Base-by-base conservation (phyloP, 2,329 filamentous ascomycete species). In the Penicillium fuscoglaucum region DNA sequence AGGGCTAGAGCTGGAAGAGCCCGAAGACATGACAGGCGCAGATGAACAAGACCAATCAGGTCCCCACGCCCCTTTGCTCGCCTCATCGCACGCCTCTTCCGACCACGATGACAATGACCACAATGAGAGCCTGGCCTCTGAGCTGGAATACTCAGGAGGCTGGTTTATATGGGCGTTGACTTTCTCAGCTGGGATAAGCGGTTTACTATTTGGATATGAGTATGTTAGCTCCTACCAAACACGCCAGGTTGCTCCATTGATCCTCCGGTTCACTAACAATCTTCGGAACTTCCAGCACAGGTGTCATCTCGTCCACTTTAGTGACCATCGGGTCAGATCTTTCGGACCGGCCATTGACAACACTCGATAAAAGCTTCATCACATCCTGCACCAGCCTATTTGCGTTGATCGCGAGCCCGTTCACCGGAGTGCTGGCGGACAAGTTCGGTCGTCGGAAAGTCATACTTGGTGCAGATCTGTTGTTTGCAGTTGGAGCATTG, bases 181-280 rank as follows among this genome's bases (percentile, higher is more conserved):
- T 0, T 75, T 84, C 45, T 82, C 83, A 24, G 84, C 84, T 7
- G 83, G 83, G 4, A 78, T 87, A 15, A 83, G 80, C 51, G 84
- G 84, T 3, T 71, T 87, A 15, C 71, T 87, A 17, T 87, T 87
- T 72, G 84, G 84, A 56, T 87, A 85, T 67, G 84, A 87, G 82
- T 83, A 75, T 57, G 73, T 47, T 59, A 29, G 45, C 21, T 28
- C 6, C 29, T 37, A 10, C 28, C 8, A 9, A n/a, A 9, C 35
- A 45, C 15, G 6, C 13, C 33, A 29, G 24, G 19, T 37, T 29
- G 21, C 17, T 52, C n/a, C 12, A 35, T 28, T 33, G 37, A 35
- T 35, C 6, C 4, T 8, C 15, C 26, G 0, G 45, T 44, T 41
- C 35, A 29, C 59, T 70, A 52, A 68, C 52, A 57, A 58, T 56